Conservation (phyloP, 1,284 basidiomycete genomes). For the Ceratobasidium sp. region DNA sequence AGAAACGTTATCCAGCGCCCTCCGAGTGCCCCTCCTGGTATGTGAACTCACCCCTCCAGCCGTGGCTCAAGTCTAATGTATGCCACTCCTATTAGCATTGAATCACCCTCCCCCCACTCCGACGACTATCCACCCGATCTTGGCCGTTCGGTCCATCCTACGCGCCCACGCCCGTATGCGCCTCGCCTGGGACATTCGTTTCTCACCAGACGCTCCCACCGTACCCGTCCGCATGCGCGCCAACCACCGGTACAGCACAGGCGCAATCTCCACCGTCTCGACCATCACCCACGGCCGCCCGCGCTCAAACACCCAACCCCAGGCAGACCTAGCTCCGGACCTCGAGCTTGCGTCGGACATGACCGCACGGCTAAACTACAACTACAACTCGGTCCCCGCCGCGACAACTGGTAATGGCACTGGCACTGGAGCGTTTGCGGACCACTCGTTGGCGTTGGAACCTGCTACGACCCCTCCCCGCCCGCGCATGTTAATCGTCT, state of each 20-base stretch:
- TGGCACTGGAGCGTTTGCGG: neutral
- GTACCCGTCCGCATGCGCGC: neutral
- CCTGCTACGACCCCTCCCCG: slow-evolving; percentile 28
- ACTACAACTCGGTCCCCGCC: slow-evolving; percentile 23
- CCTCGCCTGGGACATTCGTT: slow-evolving; percentile 34
- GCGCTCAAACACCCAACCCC: slow-evolving; percentile 34
- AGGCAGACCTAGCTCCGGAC: neutral
- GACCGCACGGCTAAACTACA: slow-evolving; percentile 27
- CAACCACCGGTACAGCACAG: slow-evolving; percentile 30
- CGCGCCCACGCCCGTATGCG: slow-evolving; percentile 17
- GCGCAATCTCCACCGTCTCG: neutral
- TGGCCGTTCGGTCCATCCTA: slow-evolving; percentile 10
- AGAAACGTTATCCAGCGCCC: slow-evolving; percentile 2
- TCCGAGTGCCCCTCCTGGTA: slow-evolving; percentile 38
- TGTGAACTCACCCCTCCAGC: neutral
- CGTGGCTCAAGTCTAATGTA: neutral
- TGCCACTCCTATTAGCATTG: slow-evolving; percentile 6
- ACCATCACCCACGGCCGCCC: slow-evolving; percentile 6
- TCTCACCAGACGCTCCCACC: slow-evolving; percentile 25
- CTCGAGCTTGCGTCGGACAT: slow-evolving; percentile 28
- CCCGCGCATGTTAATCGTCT: slow-evolving; percentile 19
- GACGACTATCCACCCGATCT: slow-evolving; percentile 18
- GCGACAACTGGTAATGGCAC: neutral
- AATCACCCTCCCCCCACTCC: slow-evolving; percentile 8
- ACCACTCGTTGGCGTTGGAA: slow-evolving; percentile 24